Evolutionary conservation across 78 protist species (phyloP), one percentile per base, ranked within the genome.

Genomic region (Capsaspora owczarzaki): DNA sequence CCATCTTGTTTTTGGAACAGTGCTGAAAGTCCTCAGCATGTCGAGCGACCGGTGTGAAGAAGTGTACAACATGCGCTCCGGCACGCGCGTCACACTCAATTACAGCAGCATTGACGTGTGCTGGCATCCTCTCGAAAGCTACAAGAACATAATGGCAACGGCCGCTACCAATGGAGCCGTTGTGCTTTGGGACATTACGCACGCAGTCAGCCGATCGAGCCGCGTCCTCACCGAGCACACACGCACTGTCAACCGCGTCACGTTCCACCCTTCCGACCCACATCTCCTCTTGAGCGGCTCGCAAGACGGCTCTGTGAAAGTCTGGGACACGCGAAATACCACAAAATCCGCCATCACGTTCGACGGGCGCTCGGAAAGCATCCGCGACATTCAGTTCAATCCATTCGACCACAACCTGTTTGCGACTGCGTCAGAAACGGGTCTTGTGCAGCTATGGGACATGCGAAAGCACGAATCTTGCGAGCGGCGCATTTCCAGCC

Each of bases 341-440:
- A 3, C 37, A 29, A 23, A 20, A 38, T n/a, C 23, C 33, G 22
- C 3, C 38, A 20, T 8, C 37, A 61, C 69, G 69, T 27, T 61
- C 43, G 0, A 14, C 27, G 33, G 31, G 14, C 0, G 6, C 23
- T n/a, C 56, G 35, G 78, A 6, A 40, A 29, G 29, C 33, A 60
- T 72, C 61, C 78, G 78, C 78, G 78, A 72, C 61, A 60, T 72
- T 23, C 78, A 72, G 61, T 72, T 72, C 78, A 8, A 14, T n/a
- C 56, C 56, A 4, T 23, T n/a, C 78, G 0, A 6, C 20, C 37
- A 16, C 49, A 31, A 42, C 8, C 61, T 10, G 33, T 44, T 72
- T 29, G 78, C 61, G 61, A 60, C 61, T n/a, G 78, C 42, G 60
- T 46, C 44, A 22, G 78, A 72, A 27, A 72, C n/a, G 29, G 78